Evolutionary conservation across 345 rosid species (phyloP), one percentile per base, ranked within the genome.

Genomic region (Heritiera littoralis): DNA sequence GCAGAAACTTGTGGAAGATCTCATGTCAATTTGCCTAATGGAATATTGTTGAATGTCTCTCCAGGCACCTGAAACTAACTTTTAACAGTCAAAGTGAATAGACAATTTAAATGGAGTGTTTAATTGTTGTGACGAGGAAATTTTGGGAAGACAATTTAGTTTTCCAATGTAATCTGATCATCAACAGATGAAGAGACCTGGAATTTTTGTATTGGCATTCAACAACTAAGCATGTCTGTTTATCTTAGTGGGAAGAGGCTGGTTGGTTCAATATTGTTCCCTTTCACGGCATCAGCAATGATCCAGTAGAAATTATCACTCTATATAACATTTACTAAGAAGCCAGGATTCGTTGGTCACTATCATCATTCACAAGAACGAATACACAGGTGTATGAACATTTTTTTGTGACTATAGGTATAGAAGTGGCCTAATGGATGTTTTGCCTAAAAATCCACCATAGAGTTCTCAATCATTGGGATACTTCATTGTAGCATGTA

Each of bases 1-100:
- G 58, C 58, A 15, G 9, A 49, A 49, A 70, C 20, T 58, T 70
- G 41, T 70, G 56, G 40, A 69, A 69, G 40, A 46, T 69, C 40
- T 69, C 40, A 46, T 46, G 32, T 69, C 55, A 69, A 55, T 23
- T 69, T 69, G 51, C 55, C 7, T 38, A 41, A 43, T 13, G 13
- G 61, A 46, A 48, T 13, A 2, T 48, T 28, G 2, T 49, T 9
- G 20, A 48, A 15, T 12, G 12, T 49, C 20, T 13, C 41, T 70
- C 13, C 10, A 4, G 55, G 12, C 58, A 48, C 40, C 40, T 48
- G 74, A 66, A 38, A 10, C 72, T 23, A 23, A 28, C 41, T 1
- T 49, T 46, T 23, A 49, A 30, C 13, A 0, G 23, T 30, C 20
- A 28, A 70, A 49, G 74, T 70, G 30, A 48, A 48, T 20, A 38